Evolutionary conservation across 2,329 filamentous ascomycete species (phyloP), one percentile per base, ranked within the genome.

Genomic region (Periconia macrospinosa): DNA sequence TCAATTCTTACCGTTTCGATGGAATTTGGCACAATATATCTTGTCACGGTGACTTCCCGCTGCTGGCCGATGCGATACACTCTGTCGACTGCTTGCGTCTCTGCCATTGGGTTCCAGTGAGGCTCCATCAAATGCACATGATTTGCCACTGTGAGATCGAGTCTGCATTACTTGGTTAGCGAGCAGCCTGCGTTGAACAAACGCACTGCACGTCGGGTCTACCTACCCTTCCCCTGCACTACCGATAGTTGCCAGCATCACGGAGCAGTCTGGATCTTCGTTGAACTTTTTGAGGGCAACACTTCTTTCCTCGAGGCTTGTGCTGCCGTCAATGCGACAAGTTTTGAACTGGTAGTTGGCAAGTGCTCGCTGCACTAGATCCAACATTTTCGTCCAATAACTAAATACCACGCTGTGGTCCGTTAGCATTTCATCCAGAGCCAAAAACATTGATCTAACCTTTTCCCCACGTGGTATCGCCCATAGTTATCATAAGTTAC

Each of bases 71-170:
- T 66, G 13, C 71, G 56, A 50, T 72, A 65, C 0, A 71, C 67
- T 3, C 71, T 55, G 20, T 69, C 68, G 9, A 74, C 52, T 2
- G 71, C 72, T 55, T 74, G 71, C 1, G 63, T 57, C 46, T 75
- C 72, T 1, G 50, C 55, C 68, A 69, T 72, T 3, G 72, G 70
- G 41, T 70, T 74, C 70, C 69, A 75, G 13, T 72, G 66, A 1
- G 70, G 71, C 48, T 74, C 70, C 1, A 73, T 33, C 2, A 73
- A 50, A 47, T 73, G 70, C 1, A 70, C 65, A 19, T 59, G 54
- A 17, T 60, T 66, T 9, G 71, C 70, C 43, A 50, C 61, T 1
- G 60, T 71, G 14, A 73, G 59, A 35, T 72, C 62, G 41, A 71
- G 52, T 18, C 60, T 44, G 20, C 3, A 19, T 14, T 27, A 8